Conservation (phyloP, 352 stramenopile species). For the Phytophthora cryptogea region DNA sequence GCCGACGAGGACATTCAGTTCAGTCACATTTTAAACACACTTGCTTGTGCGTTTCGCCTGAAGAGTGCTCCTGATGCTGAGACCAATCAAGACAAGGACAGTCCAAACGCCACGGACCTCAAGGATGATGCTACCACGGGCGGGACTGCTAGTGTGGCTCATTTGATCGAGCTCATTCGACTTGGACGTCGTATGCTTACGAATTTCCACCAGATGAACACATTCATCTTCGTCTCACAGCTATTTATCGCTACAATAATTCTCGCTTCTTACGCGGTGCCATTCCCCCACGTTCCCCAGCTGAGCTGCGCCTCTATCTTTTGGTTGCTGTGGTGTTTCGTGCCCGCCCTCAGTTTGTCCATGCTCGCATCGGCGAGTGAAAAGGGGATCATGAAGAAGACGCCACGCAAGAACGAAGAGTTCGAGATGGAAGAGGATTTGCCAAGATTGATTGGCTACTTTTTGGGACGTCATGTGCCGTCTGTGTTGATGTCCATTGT, state of each 20-base stretch:
- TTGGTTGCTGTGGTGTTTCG: slow-evolving; percentile 82
- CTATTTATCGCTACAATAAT: slow-evolving; percentile 81
- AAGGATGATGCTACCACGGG: slow-evolving; percentile 36
- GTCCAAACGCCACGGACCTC: slow-evolving; percentile 6
- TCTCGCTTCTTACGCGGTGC: slow-evolving; percentile 62
- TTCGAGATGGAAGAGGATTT: slow-evolving; percentile 66
- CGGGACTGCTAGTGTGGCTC: slow-evolving; percentile 52
- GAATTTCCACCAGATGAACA: slow-evolving; percentile 83
- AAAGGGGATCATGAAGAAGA: slow-evolving; percentile 82
- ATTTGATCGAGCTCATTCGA: slow-evolving; percentile 83
- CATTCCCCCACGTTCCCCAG: slow-evolving; percentile 78
- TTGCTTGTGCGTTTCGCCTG: slow-evolving; percentile 78
- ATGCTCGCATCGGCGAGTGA: slow-evolving; percentile 80
- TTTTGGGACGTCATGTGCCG: slow-evolving; percentile 72
- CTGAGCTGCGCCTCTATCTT: slow-evolving; percentile 81
- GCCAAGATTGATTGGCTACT: slow-evolving; percentile 63
- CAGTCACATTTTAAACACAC: slow-evolving; percentile 83
- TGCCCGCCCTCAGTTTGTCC: slow-evolving; percentile 72
- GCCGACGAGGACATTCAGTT: slow-evolving; percentile 80
- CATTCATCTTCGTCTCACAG: slow-evolving; percentile 88
- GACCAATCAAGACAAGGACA: slow-evolving; percentile 13
- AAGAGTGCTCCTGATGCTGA: slow-evolving; percentile 35
- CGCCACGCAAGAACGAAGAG: slow-evolving; percentile 83
- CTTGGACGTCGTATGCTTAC: slow-evolving; percentile 80
- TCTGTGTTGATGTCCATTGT: slow-evolving; percentile 60